Conservation (phyloP, 164 flowering plant genomes). For the Cinnamomum micranthum region DNA sequence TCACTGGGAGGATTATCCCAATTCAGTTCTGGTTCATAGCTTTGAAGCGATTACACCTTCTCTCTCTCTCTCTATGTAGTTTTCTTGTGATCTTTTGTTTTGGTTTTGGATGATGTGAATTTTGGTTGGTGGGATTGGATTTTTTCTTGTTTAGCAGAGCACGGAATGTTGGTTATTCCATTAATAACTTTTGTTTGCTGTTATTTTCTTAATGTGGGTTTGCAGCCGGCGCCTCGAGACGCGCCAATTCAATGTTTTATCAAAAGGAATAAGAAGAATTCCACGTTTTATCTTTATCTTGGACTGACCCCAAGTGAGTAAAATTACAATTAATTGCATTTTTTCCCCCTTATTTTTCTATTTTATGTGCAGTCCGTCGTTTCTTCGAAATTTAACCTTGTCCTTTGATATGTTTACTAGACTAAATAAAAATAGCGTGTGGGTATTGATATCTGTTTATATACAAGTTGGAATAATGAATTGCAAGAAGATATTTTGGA, state of each 20-base stretch:
- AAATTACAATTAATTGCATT: not conserved
- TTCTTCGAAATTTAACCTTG: not conserved
- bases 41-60: not conserved
- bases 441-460: no score
- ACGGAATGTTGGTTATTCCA: not conserved
- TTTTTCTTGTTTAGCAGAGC: no score
- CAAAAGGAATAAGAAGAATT: conserved; percentile 59
- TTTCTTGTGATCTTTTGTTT: not conserved
- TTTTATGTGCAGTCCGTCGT: not conserved
- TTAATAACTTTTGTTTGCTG: not conserved
- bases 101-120: not conserved
- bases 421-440: no score
- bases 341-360: not conserved
- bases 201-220: not conserved
- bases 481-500: conserved; percentile 2
- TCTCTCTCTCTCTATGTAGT: not conserved
- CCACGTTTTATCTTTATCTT: conserved; percentile 60
- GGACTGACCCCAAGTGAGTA: conserved; percentile 53
- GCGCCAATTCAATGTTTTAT: conserved; percentile 61
- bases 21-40: not conserved
- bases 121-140: not conserved
- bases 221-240: conserved; percentile 75
- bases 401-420: not conserved
- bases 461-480: conserved; percentile 3
- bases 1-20: not conserved